Evolutionary conservation across 768 basidiomycete genomes (phyloP), one percentile per base, ranked within the genome.

Genomic region (Tricholoma hemisulphureum): DNA sequence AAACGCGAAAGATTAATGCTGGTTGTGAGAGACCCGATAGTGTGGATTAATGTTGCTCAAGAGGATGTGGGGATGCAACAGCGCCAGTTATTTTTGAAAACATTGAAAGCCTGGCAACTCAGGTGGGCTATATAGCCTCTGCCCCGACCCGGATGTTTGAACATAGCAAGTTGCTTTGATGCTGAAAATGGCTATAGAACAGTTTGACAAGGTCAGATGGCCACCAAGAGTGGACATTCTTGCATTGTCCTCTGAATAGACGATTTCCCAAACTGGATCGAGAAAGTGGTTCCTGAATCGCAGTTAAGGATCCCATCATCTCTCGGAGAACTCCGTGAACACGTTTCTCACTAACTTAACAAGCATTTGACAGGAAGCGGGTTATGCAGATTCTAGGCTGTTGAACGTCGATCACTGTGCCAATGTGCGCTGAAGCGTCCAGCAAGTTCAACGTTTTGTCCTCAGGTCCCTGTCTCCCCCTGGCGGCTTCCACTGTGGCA

Each of bases 311-410:
- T 16, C 11, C 46, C 13, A 56, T 29, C 52, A 48, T 37, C 9
- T 4, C 50, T 61, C 63, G 63, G 63, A 28, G 9, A 39, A 57
- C 57, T 59, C 63, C 63, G 63, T 35, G 53, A 59, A 63, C 60
- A 59, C 60, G 52, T 51, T 55, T 46, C 46, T 9, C 43, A 39
- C 7, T 14, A 37, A 4, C 35, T n/a, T 37, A 16, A n/a, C n/a
- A n/a, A n/a, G n/a, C n/a, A n/a, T n/a, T n/a, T n/a, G n/a, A n/a
- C n/a, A n/a, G n/a, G n/a, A n/a, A n/a, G n/a, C n/a, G n/a, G n/a
- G n/a, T n/a, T n/a, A n/a, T n/a, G n/a, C n/a, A n/a, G n/a, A n/a
- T n/a, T n/a, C n/a, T n/a, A n/a, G n/a, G n/a, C n/a, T n/a, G n/a
- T n/a, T n/a, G n/a, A n/a, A n/a, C n/a, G n/a, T n/a, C n/a, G n/a